Evolutionary conservation across 495 filamentous ascomycete species (phyloP), one percentile per base, ranked within the genome.

Genomic region (Aspergillus conjunctus): DNA sequence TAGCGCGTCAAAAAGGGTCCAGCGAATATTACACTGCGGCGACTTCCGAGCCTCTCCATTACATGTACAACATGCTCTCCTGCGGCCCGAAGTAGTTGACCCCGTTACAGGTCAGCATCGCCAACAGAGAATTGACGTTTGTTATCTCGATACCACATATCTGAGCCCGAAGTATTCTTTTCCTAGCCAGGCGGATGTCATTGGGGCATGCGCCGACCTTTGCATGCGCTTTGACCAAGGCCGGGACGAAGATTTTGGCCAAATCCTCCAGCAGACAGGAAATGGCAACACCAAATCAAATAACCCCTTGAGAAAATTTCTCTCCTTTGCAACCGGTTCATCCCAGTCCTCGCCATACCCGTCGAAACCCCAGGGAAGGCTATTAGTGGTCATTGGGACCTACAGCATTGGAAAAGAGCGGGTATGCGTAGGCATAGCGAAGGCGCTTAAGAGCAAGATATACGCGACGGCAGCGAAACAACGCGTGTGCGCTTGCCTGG

Each of bases 391-490:
- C 9, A 92, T 97, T 61, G 94, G 94, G 56, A 99, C 94, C 3
- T 99, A 99, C 77, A 91, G 87, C 60, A 99, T 99, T 65, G 94
- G 94, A 72, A 99, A 99, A 77, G 94, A 99, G 72, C 87, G 92
- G 56, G 91, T 99, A 66, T 98, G 94, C 72, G 74, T 95, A 18
- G 93, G 91, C 56, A 94, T 98, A 60, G 94, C 94, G 8, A 81
- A 85, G 58, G 93, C 94, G 3, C 85, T 98, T 10, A 79, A 86
- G 46, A 89, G 87, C 68, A 97, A 96, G 70, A 98, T 98, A 69
- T 98, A 88, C 67, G 93, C 95, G 0, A 85, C 90, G 0, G 81
- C 91, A 0, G 75, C 81, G 34, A 98, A 98, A 71, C 87, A 90
- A 65, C 83, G 84, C 51, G 88, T 97, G n/a, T 93, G 91, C 72